Evolutionary conservation across 257 asterid species (phyloP).

Genomic region (Primulina tabacum): DNA sequence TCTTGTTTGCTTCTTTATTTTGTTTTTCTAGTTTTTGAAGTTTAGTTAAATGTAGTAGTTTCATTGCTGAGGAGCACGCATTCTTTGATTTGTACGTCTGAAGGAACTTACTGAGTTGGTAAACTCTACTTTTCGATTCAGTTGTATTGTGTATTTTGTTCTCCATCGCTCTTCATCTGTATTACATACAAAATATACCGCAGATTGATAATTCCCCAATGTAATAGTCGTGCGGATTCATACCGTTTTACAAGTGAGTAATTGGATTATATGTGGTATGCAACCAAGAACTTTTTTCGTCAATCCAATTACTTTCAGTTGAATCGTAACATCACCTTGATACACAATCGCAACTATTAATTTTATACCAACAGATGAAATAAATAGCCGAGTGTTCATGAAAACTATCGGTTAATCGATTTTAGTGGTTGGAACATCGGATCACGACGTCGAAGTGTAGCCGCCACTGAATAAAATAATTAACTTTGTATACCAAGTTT

Average conservation of each 20-base stretch:
- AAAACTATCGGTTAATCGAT: background rate
- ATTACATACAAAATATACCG: too few relatives aligned
- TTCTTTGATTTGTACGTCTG: slow-evolving; percentile 42
- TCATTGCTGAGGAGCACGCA: slow-evolving; percentile 37
- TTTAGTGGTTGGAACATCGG: background rate
- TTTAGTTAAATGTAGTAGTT: slow-evolving; percentile 27
- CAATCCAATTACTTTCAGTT: background rate
- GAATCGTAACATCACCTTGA: slow-evolving; percentile 2
- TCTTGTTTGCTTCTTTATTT: slow-evolving; percentile 28
- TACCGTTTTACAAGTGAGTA: too few relatives aligned
- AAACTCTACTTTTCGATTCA: background rate
- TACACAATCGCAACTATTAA: background rate
- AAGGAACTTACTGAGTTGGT: background rate
- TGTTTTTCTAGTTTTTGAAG: slow-evolving; percentile 24
- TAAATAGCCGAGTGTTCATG: background rate
- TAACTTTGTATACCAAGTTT: background rate
- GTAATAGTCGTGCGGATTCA: too few relatives aligned
- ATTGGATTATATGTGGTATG: too few relatives aligned
- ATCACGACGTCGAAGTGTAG: background rate
- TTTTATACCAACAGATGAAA: too few relatives aligned
- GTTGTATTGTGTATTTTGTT: background rate
- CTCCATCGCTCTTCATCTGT: background rate
- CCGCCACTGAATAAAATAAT: background rate
- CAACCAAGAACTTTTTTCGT: slow-evolving; percentile 18
- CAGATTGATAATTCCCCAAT: too few relatives aligned